These are phyloP conservation scores for Solanum aculeatissimum DNA, from an alignment of 305 asterid genomes.

Conservation along the genomic window DNA sequence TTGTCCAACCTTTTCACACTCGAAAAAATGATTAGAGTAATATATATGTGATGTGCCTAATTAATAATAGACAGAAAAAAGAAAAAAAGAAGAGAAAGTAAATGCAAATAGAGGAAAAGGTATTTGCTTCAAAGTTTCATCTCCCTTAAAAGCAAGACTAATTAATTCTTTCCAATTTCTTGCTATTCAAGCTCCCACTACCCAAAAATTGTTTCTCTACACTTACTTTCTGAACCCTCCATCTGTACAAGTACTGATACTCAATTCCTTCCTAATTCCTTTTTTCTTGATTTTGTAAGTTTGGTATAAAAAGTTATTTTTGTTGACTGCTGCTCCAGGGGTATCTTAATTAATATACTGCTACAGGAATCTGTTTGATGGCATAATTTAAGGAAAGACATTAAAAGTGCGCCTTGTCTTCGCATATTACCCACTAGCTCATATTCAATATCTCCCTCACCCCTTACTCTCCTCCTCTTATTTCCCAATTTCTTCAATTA, in stretches of 20 bases:
- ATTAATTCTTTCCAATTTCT: neutral
- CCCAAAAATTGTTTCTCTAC: neutral
- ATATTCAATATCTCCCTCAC: neutral
- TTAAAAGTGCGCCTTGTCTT: neutral
- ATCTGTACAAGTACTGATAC: neutral
- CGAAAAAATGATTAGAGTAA: neutral
- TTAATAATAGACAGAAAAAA: neutral
- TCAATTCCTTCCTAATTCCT: neutral
- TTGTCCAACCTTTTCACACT: neutral
- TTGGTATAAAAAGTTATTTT: neutral
- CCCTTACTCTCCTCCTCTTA: neutral
- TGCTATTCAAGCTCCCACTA: neutral
- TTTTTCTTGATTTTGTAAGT: neutral
- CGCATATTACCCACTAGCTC: neutral
- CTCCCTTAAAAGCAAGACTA: neutral
- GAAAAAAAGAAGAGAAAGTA: neutral
- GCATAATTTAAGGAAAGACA: constrained; percentile 23
- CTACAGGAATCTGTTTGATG: constrained; percentile 14
- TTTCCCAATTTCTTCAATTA: neutral
- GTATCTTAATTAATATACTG: constrained; percentile 2
- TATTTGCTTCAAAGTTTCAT: neutral
- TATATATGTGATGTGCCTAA: neutral
- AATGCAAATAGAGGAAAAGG: neutral
- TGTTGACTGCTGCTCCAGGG: neutral
- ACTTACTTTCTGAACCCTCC: neutral